Evolutionary conservation across 164 flowering plant species (phyloP).

Genomic region (Umbilicus rupestris): DNA sequence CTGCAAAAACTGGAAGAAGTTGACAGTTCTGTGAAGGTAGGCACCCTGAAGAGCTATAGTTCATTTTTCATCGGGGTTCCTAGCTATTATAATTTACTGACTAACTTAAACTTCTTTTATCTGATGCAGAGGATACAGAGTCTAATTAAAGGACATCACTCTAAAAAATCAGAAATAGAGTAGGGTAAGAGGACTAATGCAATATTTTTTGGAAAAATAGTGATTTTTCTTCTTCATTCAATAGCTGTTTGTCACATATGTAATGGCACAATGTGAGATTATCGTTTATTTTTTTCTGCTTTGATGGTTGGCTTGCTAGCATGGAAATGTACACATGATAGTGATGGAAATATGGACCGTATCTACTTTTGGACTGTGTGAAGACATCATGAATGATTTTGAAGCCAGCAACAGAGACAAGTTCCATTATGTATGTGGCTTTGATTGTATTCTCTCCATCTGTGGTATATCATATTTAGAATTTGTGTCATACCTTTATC

Average conservation of each 20-base stretch:
- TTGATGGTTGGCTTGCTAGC: neutral
- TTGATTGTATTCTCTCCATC: neutral
- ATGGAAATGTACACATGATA: neutral
- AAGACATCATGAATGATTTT: too few species aligned
- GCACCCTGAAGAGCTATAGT: neutral
- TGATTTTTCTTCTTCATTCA: neutral
- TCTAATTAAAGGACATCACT: slow-evolving; percentile 45
- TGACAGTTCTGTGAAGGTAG: slow-evolving; percentile 68
- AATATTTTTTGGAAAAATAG: neutral
- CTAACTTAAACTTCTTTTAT: slow-evolving; percentile 4
- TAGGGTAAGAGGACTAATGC: slow-evolving; percentile 21
- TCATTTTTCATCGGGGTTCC: neutral
- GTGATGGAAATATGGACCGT: neutral
- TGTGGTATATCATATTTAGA: neutral
- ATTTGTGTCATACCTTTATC: neutral
- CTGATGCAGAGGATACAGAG: slow-evolving; percentile 55
- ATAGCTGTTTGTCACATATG: neutral
- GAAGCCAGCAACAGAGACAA: neutral
- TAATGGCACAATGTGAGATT: neutral
- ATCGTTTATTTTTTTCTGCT: slow-evolving; percentile 2
- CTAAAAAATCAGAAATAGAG: slow-evolving; percentile 29
- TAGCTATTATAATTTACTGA: neutral
- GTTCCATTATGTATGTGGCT: neutral
- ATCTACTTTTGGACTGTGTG: neutral
- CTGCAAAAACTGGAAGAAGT: slow-evolving; percentile 68